These are phyloP conservation scores for Kuraishia ogatae DNA, from an alignment of 805 yeast species.

Conservation along the genomic window DNA sequence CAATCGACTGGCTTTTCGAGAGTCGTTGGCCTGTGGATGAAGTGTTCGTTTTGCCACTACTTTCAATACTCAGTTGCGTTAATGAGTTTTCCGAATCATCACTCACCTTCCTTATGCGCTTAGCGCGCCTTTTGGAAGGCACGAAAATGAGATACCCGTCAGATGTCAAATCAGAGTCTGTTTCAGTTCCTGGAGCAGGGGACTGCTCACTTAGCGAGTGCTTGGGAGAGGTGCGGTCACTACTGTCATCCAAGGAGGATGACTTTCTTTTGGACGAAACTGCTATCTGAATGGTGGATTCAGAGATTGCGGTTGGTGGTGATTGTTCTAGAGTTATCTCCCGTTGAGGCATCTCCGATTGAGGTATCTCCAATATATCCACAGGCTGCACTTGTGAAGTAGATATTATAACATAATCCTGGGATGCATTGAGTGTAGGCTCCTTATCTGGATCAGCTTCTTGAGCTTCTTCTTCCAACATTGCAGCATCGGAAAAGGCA, in stretches of 20 bases:
- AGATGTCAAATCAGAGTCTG: not conserved
- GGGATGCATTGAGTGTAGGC: not conserved
- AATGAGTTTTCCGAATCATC: not conserved
- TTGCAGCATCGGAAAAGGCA: too few relatives aligned
- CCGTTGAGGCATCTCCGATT: not conserved
- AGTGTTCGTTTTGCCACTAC: not conserved
- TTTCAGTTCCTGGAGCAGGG: not conserved
- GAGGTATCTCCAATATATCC: not conserved
- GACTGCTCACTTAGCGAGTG: not conserved
- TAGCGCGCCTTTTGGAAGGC: not conserved
- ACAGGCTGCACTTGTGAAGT: not conserved
- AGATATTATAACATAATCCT: not conserved
- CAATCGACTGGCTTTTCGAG: too few relatives aligned
- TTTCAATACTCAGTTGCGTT: not conserved
- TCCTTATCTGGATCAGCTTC: not conserved
- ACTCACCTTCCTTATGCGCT: not conserved
- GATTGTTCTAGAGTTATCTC: too few relatives aligned
- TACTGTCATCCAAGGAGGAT: not conserved
- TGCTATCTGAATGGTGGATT: too few relatives aligned
- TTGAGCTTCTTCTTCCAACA: not conserved
- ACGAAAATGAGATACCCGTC: not conserved
- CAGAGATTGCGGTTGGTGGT: not conserved
- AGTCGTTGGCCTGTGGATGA: too few relatives aligned
- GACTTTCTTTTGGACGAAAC: not conserved
- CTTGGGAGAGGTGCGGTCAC: not conserved